Evolutionary conservation across 495 filamentous ascomycete species (phyloP).

Genomic region (Lentithecium fluviatile): DNA sequence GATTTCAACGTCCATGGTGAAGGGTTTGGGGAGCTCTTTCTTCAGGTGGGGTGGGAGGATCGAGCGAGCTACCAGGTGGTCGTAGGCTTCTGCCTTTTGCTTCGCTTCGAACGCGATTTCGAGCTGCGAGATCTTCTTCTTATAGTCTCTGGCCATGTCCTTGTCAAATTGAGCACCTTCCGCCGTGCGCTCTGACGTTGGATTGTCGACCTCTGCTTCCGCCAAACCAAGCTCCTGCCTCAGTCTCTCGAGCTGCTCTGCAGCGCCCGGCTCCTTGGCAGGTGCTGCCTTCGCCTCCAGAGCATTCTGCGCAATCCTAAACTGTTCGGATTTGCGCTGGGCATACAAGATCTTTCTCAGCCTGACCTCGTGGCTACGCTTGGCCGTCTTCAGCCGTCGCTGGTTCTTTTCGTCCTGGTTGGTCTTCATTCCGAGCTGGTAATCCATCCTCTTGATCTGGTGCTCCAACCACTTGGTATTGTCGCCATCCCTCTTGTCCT

Average conservation of each 20-base stretch:
- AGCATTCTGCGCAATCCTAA: background rate
- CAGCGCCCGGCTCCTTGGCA: background rate
- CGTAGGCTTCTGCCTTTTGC: background rate
- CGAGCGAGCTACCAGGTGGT: background rate
- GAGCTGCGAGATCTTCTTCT: background rate
- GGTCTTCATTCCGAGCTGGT: background rate
- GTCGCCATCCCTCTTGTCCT: slow-evolving; percentile 41
- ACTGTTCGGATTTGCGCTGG: slow-evolving; percentile 2
- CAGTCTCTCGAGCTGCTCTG: background rate
- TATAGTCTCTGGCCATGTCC: background rate
- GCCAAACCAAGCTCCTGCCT: background rate
- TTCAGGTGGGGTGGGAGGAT: background rate
- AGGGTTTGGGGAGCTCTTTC: slow-evolving; percentile 2
- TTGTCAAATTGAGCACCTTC: no score
- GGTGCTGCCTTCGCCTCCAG: background rate
- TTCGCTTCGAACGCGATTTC: background rate
- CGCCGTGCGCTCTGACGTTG: background rate
- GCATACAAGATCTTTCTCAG: background rate
- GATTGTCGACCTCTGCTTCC: background rate
- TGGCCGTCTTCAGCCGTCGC: background rate
- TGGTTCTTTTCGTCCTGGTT: slow-evolving; percentile 3
- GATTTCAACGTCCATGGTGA: slow-evolving; percentile 49
- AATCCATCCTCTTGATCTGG: slow-evolving; percentile 19
- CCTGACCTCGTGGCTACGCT: background rate
- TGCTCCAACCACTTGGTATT: slow-evolving; percentile 41